Conservation (phyloP, 2,329 filamentous ascomycete species). For the Trichoderma aggressivum region DNA sequence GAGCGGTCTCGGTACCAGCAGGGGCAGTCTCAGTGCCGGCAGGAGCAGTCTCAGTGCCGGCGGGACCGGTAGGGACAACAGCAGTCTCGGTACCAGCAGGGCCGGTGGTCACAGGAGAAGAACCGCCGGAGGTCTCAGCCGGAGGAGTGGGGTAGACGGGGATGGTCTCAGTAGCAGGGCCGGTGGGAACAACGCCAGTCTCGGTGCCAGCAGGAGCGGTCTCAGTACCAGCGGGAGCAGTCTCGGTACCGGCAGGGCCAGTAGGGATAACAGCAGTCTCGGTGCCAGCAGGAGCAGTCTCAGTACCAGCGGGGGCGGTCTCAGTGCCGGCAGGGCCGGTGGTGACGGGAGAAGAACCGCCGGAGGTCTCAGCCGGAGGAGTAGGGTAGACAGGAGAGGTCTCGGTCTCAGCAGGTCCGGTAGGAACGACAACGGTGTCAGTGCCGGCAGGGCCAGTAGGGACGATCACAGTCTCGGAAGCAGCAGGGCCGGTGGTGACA, state of each 20-base stretch:
- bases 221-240: background rate
- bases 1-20: background rate
- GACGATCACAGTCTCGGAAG: background rate
- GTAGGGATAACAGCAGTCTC: background rate
- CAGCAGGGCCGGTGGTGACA: background rate
- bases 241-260: background rate
- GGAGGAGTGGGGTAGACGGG: constrained; percentile 20
- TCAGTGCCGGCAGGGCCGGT: constrained; percentile 23
- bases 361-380: constrained; percentile 5
- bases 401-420: constrained; percentile 16
- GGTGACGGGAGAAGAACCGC: background rate
- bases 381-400: background rate
- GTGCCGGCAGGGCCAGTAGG: background rate
- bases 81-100: constrained; percentile 16
- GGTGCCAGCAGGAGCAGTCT: background rate
- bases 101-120: background rate
- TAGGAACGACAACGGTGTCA: constrained; percentile 15
- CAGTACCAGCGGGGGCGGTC: background rate
- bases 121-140: constrained; percentile 12
- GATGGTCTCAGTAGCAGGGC: background rate
- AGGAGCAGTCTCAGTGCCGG: constrained; percentile 4
- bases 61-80: constrained; percentile 3
- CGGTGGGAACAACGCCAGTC: constrained; percentile 11
- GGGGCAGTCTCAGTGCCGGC: no score
- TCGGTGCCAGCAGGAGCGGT: background rate